These are phyloP conservation scores for Cephalotrichum gorgonifer DNA, from an alignment of 2,329 filamentous ascomycete genomes.

Conservation along the genomic window DNA sequence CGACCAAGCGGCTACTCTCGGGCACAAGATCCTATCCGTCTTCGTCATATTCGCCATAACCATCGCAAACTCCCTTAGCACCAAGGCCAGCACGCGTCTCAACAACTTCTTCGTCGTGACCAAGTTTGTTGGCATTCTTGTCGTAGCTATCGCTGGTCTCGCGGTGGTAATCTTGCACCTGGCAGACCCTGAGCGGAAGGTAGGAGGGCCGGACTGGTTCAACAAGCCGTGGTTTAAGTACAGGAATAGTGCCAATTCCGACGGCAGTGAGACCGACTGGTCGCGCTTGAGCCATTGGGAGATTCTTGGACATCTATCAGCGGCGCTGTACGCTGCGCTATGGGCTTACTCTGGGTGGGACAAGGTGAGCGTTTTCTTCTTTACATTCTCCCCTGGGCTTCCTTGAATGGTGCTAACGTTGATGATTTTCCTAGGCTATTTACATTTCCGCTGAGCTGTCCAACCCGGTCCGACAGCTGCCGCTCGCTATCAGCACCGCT, in stretches of 20 bases:
- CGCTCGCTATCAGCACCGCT: slow-evolving; percentile 50
- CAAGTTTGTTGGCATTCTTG: slow-evolving; percentile 39
- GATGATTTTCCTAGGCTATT: slow-evolving; percentile 31
- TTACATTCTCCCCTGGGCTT: no score
- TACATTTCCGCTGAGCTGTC: slow-evolving; percentile 45
- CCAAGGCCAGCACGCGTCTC: slow-evolving; percentile 40
- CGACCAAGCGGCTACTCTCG: slow-evolving; percentile 27
- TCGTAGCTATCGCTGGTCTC: slow-evolving; percentile 36
- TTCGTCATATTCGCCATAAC: slow-evolving; percentile 34
- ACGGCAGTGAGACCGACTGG: slow-evolving; percentile 40
- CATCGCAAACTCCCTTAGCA: slow-evolving; percentile 45
- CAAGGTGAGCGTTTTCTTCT: slow-evolving; percentile 36
- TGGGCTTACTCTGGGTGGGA: slow-evolving; percentile 61
- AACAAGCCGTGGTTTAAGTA: slow-evolving; percentile 44
- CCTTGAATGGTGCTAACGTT: background rate
- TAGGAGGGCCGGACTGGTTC: slow-evolving; percentile 40
- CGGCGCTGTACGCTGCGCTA: slow-evolving; percentile 50
- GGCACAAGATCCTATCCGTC: slow-evolving; percentile 41
- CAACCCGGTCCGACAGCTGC: slow-evolving; percentile 40
- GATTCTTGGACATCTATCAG: slow-evolving; percentile 46
- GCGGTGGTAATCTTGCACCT: slow-evolving; percentile 32
- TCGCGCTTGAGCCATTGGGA: slow-evolving; percentile 40
- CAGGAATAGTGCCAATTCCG: slow-evolving; percentile 36
- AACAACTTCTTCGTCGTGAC: slow-evolving; percentile 45
- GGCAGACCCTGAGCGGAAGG: slow-evolving; percentile 21